Evolutionary conservation across 2,329 filamentous ascomycete species (phyloP).

Genomic region (Xylariaceae sp.): DNA sequence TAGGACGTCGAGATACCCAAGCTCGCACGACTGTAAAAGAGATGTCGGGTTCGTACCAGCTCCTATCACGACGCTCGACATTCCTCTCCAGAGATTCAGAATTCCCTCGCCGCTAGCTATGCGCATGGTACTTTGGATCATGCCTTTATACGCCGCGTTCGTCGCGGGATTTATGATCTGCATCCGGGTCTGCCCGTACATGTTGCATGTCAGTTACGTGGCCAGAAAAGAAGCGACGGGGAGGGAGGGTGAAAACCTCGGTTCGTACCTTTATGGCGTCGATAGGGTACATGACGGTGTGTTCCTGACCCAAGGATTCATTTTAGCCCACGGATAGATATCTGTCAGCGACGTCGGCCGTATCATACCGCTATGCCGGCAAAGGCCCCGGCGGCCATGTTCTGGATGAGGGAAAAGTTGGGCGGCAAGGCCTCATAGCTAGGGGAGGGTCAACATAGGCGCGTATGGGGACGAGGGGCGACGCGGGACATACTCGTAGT

Average conservation of each 20-base stretch:
- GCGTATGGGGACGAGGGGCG: background rate
- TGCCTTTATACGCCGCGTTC: conserved; percentile 77
- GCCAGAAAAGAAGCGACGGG: too few species aligned
- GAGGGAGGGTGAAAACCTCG: too few species aligned
- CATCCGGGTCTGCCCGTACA: conserved; percentile 75
- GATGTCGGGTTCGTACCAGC: conserved; percentile 61
- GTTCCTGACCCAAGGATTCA: conserved; percentile 59
- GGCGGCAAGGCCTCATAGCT: conserved; percentile 90
- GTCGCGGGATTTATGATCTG: conserved; percentile 85
- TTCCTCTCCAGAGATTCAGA: conserved; percentile 88
- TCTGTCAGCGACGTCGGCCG: background rate
- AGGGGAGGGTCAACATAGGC: conserved; percentile 5
- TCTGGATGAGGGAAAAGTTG: conserved; percentile 88
- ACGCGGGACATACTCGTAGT: conserved; percentile 55
- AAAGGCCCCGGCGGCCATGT: conserved; percentile 95
- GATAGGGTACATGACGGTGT: conserved; percentile 98
- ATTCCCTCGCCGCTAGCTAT: conserved; percentile 88
- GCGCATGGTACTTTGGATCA: conserved; percentile 86
- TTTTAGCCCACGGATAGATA: conserved; percentile 4
- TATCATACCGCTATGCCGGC: conserved; percentile 79
- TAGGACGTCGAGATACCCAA: background rate
- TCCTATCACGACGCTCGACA: conserved; percentile 93
- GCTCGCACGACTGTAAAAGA: conserved; percentile 9
- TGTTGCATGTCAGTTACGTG: conserved; percentile 17
- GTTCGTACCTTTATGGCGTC: conserved; percentile 90